Percentiles rank a stretch among this genome's conserved stretches.
Evolutionary conservation across 495 filamentous ascomycete species (phyloP).

Genomic region (Penicillium chermesinum): DNA sequence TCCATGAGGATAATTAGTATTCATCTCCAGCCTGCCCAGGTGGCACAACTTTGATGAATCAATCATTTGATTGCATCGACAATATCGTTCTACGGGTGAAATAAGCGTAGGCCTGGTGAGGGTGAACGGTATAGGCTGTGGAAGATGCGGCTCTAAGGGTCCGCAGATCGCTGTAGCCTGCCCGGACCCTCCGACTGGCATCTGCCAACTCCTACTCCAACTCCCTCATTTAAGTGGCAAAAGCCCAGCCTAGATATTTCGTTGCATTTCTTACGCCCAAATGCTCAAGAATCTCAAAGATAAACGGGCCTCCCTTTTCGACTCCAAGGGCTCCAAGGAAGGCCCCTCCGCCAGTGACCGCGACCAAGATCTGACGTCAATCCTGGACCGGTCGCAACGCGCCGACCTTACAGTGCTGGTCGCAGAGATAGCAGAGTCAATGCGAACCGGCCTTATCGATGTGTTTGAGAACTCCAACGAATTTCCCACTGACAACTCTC

Average conservation of each 20-base stretch:
- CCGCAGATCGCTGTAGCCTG: background rate
- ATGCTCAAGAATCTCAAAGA: slow-evolving; percentile 43
- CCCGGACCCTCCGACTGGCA: background rate
- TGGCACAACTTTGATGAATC: no score
- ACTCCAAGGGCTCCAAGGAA: slow-evolving; percentile 24
- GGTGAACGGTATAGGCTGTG: background rate
- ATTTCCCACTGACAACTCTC: slow-evolving; percentile 2
- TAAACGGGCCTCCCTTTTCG: slow-evolving; percentile 32
- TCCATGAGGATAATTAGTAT: no score
- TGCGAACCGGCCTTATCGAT: slow-evolving; percentile 39
- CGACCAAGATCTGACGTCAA: slow-evolving; percentile 45
- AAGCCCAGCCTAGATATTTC: background rate
- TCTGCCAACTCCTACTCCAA: background rate
- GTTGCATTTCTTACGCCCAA: background rate
- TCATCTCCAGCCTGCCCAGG: no score
- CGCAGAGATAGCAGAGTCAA: slow-evolving; percentile 37
- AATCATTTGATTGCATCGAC: no score
- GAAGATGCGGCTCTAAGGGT: background rate
- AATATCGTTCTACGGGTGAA: no score
- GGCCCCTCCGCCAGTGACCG: slow-evolving; percentile 21
- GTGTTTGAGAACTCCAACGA: slow-evolving; percentile 31
- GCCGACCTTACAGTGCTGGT: slow-evolving; percentile 46
- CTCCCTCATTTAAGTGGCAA: no score
- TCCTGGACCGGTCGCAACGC: slow-evolving; percentile 45
- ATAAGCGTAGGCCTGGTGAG: background rate